A percentile compares a stretch with the other conserved stretches of the same genome.
Conservation (phyloP, 2,329 filamentous ascomycete species). For the Ophiostoma tasmaniense region DNA sequence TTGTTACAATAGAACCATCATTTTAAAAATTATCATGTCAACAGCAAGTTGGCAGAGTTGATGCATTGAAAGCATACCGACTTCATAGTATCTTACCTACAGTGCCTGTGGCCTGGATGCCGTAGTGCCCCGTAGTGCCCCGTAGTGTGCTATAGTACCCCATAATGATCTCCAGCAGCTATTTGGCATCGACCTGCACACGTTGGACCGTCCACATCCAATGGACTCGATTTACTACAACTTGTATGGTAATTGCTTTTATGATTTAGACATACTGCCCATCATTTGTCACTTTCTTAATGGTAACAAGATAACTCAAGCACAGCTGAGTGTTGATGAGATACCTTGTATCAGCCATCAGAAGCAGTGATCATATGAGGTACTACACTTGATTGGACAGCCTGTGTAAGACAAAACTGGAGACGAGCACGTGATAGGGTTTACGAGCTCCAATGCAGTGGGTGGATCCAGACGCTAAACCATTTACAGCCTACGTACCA, state of each 20-base stretch:
- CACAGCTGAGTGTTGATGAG: too few relatives aligned
- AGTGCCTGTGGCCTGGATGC: too few relatives aligned
- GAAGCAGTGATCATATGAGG: background rate
- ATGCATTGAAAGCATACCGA: background rate
- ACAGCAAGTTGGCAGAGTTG: too few relatives aligned
- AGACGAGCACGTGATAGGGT: conserved; percentile 21
- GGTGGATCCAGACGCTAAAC: background rate
- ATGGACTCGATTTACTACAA: background rate
- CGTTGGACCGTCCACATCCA: too few relatives aligned
- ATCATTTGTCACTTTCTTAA: too few relatives aligned
- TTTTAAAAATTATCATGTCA: too few relatives aligned
- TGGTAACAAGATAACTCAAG: too few relatives aligned
- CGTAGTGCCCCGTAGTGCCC: too few relatives aligned
- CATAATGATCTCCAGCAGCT: background rate
- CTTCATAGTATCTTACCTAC: background rate
- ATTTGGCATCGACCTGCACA: background rate
- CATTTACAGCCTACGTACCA: background rate
- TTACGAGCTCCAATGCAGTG: background rate
- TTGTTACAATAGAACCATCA: background rate
- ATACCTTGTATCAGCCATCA: background rate
- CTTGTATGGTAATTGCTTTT: too few relatives aligned
- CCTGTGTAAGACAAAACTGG: background rate
- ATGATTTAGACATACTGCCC: too few relatives aligned
- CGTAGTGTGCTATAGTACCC: background rate
- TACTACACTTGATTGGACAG: background rate